Conservation (phyloP, 805 yeast genomes). For the Metschnikowia lachancei region DNA sequence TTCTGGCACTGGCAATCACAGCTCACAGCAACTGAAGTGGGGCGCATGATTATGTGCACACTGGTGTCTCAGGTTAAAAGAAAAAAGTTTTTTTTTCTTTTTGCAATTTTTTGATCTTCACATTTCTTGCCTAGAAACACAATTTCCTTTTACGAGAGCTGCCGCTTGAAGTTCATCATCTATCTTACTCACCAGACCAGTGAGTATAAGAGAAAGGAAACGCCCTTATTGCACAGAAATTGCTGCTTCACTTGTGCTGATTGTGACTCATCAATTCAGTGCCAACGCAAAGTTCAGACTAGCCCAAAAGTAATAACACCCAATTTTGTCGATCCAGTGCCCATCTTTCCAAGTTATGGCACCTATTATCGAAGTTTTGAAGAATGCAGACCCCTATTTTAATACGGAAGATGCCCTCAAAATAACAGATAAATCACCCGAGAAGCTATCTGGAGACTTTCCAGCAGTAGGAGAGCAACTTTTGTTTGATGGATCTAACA, state of each 20-base stretch:
- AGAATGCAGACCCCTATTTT: constrained; percentile 6
- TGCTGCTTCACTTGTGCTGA: constrained; percentile 8
- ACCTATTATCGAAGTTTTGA: constrained; percentile 11
- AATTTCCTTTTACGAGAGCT: constrained; percentile 42
- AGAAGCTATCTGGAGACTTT: background rate
- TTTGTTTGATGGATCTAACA: background rate
- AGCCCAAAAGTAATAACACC: background rate
- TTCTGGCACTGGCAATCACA: no score
- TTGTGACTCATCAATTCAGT: constrained; percentile 2
- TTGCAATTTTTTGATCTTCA: background rate
- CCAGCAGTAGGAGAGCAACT: background rate
- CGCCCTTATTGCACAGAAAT: constrained; percentile 11
- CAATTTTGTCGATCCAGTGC: background rate
- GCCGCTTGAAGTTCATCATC: constrained; percentile 43
- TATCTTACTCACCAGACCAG: constrained; percentile 33
- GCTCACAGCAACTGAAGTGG: no score
- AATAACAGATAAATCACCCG: background rate
- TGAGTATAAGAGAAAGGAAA: constrained; percentile 25
- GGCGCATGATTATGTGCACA: constrained; percentile 1
- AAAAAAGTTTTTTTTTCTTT: background rate
- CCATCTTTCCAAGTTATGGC: constrained; percentile 9
- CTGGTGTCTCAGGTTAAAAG: background rate
- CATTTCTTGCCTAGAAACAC: constrained; percentile 3
- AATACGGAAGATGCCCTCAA: constrained; percentile 1
- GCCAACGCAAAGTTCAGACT: background rate